phyloP scores from a whole-genome alignment of 768 basidiomycete genomes.

The Russula sp. region DNA sequence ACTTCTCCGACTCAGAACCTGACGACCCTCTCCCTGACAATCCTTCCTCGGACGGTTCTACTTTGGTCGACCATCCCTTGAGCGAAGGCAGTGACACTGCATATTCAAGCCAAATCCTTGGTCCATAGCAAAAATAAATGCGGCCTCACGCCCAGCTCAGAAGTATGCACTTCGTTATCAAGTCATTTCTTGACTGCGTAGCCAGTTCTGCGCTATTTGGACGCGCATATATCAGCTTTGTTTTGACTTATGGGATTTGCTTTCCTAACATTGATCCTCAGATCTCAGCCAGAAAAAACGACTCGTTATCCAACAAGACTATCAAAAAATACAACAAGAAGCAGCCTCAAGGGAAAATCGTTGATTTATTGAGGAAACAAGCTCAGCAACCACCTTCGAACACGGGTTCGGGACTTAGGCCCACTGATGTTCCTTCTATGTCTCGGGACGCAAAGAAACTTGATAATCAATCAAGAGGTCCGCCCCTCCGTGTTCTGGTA shows the following conservation, averaged over 20 bases:
- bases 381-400: constrained; percentile 30
- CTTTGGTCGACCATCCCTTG: constrained; percentile 35
- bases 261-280: constrained; percentile 9
- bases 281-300: constrained; percentile 2
- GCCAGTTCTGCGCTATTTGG: neutral
- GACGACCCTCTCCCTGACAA: constrained; percentile 24
- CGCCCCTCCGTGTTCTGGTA: neutral
- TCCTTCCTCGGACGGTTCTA: constrained; percentile 21
- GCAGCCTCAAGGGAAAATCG: constrained; percentile 38
- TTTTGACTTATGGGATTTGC: neutral
- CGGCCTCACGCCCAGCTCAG: constrained; percentile 46
- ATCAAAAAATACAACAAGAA: constrained; percentile 17
- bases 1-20: constrained; percentile 31
- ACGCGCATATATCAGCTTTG: constrained; percentile 9
- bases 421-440: constrained; percentile 1
- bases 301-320: neutral
- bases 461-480: neutral
- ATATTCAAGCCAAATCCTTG: constrained; percentile 74
- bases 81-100: constrained; percentile 54
- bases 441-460: constrained; percentile 1
- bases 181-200: neutral
- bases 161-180: constrained; percentile 14
- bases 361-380: constrained; percentile 49
- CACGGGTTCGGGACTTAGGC: constrained; percentile 17
- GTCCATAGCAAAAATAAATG: constrained; percentile 78